Percentiles rank a stretch among this genome's conserved stretches.
Conservation (phyloP, 768 basidiomycete genomes). For the Tulasnella sp. region DNA sequence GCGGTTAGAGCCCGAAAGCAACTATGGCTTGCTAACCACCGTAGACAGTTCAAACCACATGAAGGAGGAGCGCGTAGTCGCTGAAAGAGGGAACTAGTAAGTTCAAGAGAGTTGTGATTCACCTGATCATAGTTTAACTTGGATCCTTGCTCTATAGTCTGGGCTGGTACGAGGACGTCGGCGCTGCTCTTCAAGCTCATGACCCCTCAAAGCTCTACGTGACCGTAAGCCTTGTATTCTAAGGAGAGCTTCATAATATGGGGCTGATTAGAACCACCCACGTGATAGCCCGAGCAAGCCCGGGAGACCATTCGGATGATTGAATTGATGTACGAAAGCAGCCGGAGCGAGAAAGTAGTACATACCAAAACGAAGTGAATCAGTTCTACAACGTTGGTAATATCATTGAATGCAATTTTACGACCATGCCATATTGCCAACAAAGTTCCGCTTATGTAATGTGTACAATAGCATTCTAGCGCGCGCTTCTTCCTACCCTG, state of each 20-base stretch:
- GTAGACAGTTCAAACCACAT: constrained; percentile 6
- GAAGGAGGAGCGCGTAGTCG: background rate
- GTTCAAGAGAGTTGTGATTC: background rate
- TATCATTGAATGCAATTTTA: too few species aligned
- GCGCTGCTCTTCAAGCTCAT: constrained; percentile 11
- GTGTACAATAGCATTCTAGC: background rate
- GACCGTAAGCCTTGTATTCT: too few species aligned
- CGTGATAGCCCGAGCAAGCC: constrained; percentile 28
- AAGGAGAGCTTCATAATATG: too few species aligned
- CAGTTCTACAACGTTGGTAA: background rate
- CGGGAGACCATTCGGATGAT: constrained; percentile 28
- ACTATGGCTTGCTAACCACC: constrained; percentile 17
- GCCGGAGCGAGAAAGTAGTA: constrained; percentile 1
- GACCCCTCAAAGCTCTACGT: constrained; percentile 10
- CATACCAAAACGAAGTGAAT: background rate
- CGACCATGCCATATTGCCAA: background rate
- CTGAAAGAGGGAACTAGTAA: constrained; percentile 16
- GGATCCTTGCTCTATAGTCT: constrained; percentile 2
- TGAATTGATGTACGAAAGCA: constrained; percentile 28
- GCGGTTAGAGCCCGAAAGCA: constrained; percentile 8
- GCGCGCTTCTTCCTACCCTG: background rate
- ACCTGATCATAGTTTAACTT: background rate
- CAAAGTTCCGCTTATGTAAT: background rate
- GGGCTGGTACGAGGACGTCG: constrained; percentile 15
- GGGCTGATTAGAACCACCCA: constrained; percentile 6